phyloP scores from a whole-genome alignment of 441 rosid genomes.

The Bruguiera hainesii region DNA sequence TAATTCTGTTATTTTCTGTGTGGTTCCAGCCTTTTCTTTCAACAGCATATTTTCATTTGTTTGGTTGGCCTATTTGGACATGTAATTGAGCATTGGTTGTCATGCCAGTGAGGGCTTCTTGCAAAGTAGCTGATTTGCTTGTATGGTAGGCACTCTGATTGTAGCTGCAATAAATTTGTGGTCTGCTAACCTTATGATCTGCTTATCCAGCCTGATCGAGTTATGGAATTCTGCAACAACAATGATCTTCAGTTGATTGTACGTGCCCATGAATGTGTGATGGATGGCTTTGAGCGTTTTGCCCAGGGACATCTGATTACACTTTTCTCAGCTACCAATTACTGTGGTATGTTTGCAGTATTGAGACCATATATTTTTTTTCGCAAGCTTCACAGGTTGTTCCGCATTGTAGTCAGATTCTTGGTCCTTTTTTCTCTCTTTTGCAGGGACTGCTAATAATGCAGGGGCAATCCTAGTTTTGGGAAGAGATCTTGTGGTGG shows the following conservation, averaged over 20 bases:
- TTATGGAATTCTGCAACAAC: slow-evolving; percentile 97
- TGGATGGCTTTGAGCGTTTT: slow-evolving; percentile 99
- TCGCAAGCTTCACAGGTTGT: neutral
- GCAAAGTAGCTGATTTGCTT: too few species aligned
- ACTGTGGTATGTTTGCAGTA: slow-evolving; percentile 63
- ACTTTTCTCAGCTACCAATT: slow-evolving; percentile 95
- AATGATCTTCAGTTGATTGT: slow-evolving; percentile 97
- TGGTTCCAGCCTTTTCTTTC: slow-evolving; percentile 1
- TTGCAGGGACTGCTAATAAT: slow-evolving; percentile 90
- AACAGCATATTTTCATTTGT: neutral
- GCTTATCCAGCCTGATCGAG: slow-evolving; percentile 90
- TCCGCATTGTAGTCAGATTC: slow-evolving; percentile 4
- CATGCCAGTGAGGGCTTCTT: neutral
- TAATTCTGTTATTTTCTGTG: neutral
- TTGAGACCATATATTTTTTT: neutral
- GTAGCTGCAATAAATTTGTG: neutral
- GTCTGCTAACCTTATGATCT: slow-evolving; percentile 23
- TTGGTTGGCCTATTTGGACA: neutral
- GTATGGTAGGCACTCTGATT: neutral
- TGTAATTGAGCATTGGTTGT: slow-evolving; percentile 1
- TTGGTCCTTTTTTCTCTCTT: slow-evolving; percentile 7
- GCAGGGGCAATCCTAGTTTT: slow-evolving; percentile 97
- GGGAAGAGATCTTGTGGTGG: slow-evolving; percentile 99
- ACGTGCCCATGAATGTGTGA: slow-evolving; percentile 97
- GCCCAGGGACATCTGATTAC: slow-evolving; percentile 98